Base-by-base conservation (phyloP, 352 stramenopile genomes). In the Phytophthora sansomeana region DNA sequence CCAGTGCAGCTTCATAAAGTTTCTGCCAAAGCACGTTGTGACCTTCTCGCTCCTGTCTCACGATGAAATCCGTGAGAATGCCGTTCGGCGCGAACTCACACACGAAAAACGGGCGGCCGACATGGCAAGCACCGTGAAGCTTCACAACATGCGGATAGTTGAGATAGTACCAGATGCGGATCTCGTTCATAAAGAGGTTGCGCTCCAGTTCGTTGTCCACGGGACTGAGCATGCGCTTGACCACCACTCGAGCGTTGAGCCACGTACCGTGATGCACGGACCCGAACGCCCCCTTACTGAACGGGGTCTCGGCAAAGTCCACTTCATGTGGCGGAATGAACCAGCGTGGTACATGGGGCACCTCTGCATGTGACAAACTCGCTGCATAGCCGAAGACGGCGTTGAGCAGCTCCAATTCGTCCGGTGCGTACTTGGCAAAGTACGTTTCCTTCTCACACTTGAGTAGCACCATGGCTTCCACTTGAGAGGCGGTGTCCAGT, bases 201-300 rank as follows among this genome's bases (percentile, higher is more conserved):
- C 61, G 69, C 14, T 48, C 53, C 46, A 46, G 13, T n/a, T 58
- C 60, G 24, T 35, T 55, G 17, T 77, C 69, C 33, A 68, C 41
- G 7, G 50, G 42, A 10, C 9, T 55, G 10, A 73, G 39, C 51
- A 80, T 65, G 14, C 39, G 43, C 52, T 80, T 80, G 21, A 80
- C 47, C 11, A 78, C 73, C n/a, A 80, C 57, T 4, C 43, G 49
- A 13, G 73, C 48, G n/a, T 73, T 66, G 8, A 67, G 49, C 68
- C 62, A 75, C 47, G 53, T 72, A 14, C 72, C 72, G 8, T 58
- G 69, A 38, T 72, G 59, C 21, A 67, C 59, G 2, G 69, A 74
- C 6, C 69, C 72, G 36, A 72, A 78, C 1, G 69, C 44, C 4
- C 72, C 72, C 9, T 75, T 72, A 26, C 59, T 68, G 39, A 80